A percentile compares a stretch with the other conserved stretches of the same genome.
Conservation (phyloP, 2,329 filamentous ascomycete genomes). For the Diaporthe citri region DNA sequence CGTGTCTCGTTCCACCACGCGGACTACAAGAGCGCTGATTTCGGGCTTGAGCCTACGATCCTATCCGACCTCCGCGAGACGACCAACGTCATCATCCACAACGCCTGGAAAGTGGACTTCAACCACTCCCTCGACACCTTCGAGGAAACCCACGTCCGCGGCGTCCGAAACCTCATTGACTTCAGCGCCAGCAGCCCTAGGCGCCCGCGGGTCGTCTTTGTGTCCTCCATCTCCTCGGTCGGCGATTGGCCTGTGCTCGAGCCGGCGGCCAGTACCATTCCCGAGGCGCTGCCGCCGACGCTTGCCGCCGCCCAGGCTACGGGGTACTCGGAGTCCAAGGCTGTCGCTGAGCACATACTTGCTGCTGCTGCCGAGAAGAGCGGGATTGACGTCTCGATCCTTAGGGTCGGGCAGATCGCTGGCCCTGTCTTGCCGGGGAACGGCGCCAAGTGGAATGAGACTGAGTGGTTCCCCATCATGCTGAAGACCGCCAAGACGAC, state of each 20-base stretch:
- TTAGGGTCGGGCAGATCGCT: slow-evolving; percentile 43
- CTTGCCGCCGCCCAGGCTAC: slow-evolving; percentile 31
- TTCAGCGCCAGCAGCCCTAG: slow-evolving; percentile 32
- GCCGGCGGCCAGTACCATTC: slow-evolving; percentile 7
- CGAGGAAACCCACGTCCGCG: slow-evolving; percentile 40
- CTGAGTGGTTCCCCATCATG: slow-evolving; percentile 44
- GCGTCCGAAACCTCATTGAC: slow-evolving; percentile 40
- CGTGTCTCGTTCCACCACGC: slow-evolving; percentile 33
- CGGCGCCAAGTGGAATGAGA: slow-evolving; percentile 40
- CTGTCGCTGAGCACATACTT: slow-evolving; percentile 41
- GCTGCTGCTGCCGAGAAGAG: slow-evolving; percentile 21
- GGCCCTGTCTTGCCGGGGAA: slow-evolving; percentile 35
- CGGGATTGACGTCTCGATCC: slow-evolving; percentile 33
- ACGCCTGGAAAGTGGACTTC: slow-evolving; percentile 46
- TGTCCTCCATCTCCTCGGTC: slow-evolving; percentile 43
- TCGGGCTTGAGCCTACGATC: background rate
- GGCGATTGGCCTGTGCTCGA: slow-evolving; percentile 34
- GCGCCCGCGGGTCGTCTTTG: slow-evolving; percentile 39
- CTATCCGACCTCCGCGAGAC: background rate
- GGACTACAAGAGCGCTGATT: slow-evolving; percentile 33
- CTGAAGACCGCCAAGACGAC: slow-evolving; percentile 38
- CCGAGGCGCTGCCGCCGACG: slow-evolving; percentile 34
- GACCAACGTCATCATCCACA: slow-evolving; percentile 41
- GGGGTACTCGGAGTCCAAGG: slow-evolving; percentile 43
- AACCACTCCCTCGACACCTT: slow-evolving; percentile 43